These are phyloP conservation scores for Mortierella sp. DNA, from an alignment of 371 early-diverging fungal genomes.

Conservation along the genomic window DNA sequence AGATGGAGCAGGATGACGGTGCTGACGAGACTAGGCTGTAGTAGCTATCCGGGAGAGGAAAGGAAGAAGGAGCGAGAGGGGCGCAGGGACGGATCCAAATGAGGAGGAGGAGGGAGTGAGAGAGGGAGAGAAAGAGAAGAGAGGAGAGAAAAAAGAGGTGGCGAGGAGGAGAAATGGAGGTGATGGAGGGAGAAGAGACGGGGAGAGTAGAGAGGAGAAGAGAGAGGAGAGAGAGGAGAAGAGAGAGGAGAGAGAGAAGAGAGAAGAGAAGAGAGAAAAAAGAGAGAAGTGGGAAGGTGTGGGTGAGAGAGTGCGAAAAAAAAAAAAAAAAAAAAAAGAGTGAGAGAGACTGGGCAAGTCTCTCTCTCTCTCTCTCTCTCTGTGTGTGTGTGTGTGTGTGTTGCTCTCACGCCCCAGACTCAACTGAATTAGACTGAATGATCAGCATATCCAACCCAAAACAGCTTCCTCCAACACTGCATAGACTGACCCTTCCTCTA, in stretches of 20 bases:
- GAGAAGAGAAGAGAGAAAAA: constrained; percentile 3
- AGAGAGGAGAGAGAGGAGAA: background rate
- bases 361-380: no score
- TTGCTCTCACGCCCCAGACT: no score
- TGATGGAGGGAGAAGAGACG: background rate
- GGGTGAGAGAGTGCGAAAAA: no score
- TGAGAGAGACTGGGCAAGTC: background rate
- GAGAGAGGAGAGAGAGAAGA: no score
- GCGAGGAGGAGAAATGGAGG: background rate
- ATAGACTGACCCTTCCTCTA: no score
- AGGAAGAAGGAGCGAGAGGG: background rate
- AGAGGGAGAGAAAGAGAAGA: constrained; percentile 6
- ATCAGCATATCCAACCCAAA: no score
- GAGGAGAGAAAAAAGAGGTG: background rate
- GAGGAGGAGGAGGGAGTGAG: background rate
- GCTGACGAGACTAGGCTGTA: background rate
- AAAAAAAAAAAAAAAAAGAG: constrained; percentile 1
- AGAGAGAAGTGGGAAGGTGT: background rate
- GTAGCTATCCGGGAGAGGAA: background rate
- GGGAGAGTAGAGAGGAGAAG: background rate
- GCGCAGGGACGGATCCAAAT: background rate
- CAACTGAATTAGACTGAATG: no score
- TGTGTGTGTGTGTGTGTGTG: no score
- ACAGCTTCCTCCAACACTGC: no score
- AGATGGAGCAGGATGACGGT: constrained; percentile 1